Base-by-base conservation (phyloP, 108 stramenopile species). In the Pseudonitzschia pungens region DNA sequence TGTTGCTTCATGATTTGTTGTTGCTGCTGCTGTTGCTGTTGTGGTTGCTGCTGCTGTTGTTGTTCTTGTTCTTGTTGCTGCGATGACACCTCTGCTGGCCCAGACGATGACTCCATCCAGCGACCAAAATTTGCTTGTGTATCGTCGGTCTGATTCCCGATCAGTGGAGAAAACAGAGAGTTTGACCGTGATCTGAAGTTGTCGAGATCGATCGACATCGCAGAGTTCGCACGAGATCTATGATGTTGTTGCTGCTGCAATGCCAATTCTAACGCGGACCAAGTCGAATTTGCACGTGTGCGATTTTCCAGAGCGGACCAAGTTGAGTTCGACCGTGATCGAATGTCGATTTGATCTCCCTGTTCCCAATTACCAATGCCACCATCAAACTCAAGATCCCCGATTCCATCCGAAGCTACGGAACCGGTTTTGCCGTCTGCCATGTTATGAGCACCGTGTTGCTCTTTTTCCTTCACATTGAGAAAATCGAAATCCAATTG, bases 401-500 rank as follows among this genome's bases (percentile, higher is more conserved):
- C 90, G 70, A 94, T 91, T 6, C 86, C 93, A 75, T 91, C 89
- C 5, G 77, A 78, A 32, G 71, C 77, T 10, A 57, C 44, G 27
- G 44, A 70, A 50, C 44, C 66, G n/a, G 60, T 62, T 62, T 62
- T 62, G 11, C 66, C 66, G 43, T 50, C 16, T 50, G 21, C 14
- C 14, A 12, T 10, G 21, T 50, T 67, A 15, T 40, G 12, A 15
- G 45, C 1, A 67, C 29, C 36, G 10, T 27, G 22, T 52, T 68
- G 28, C 22, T 52, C 50, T 32, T 31, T 44, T 20, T 79, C 83
- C 51, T 81, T 77, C 32, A 94, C 86, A 65, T 87, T 90, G 64
- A 94, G 78, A 76, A 92, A 92, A 75, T 95, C 94, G 68, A 93
- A 84, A 73, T 95, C 92, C 42, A 95, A 77, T 73, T 95, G 90